Evolutionary conservation across 768 basidiomycete species (phyloP), one percentile per base, ranked within the genome.

Genomic region (Pisolithus albus): DNA sequence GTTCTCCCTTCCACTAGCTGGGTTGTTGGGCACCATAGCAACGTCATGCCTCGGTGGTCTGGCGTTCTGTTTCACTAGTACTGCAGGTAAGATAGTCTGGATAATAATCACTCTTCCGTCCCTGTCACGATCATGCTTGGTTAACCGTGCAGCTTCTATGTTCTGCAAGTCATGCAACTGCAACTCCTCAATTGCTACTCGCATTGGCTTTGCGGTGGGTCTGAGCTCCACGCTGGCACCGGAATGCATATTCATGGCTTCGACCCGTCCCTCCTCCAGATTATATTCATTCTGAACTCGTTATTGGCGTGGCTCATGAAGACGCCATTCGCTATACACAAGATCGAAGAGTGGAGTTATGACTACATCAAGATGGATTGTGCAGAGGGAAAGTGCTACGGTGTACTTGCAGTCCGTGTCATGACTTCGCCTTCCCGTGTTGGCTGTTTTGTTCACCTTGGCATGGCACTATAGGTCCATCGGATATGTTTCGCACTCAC

Each of bases 131-230:
- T n/a, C n/a, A n/a, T 37, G 23, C 52, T 58, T 47, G 56, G 47
- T n/a, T 2, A 28, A 30, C 6, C 11, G 34, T 38, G 13, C 70
- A 84, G 92, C 94, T 4, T 92, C 90, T 32, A 92, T 95, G 81
- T 91, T 96, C 73, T 93, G 85, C 79, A 97, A 96, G 75, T 92
- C 89, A 32, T 99, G 95, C 70, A 98, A 98, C 66, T 99, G 96
- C 73, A 97, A 98, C 66, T 95, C 92, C 8, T 95, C 92, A 0
- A 97, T 99, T 59, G 96, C 96, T 0, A 97, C 94, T 41, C 86
- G 94, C 62, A 85, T 97, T 52, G 94, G 94, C 32, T 96, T 93
- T 69, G 92, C 92, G 16, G 92, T 91, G 65, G 53, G 86, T 67
- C 21, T 18, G 32, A 2, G 18, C 21, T 36, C n/a, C n/a, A n/a